Evolutionary conservation across 805 yeast genomes (phyloP).

Genomic region (Danielia oregonensis): DNA sequence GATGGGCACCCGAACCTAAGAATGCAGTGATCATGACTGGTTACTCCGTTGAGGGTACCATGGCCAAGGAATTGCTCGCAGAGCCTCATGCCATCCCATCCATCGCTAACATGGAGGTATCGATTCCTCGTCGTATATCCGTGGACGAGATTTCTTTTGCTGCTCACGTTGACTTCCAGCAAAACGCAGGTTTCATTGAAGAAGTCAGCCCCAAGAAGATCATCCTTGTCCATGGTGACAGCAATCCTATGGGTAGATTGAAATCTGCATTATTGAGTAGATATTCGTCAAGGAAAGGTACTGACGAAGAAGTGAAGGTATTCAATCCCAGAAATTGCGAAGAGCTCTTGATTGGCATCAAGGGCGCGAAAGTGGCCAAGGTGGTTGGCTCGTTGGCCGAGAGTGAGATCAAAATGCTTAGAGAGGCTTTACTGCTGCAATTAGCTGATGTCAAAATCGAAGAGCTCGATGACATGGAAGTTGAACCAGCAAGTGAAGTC

Average conservation of each 20-base stretch:
- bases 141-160: constrained; percentile 97
- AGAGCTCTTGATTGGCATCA: constrained; percentile 68
- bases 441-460: constrained; percentile 39
- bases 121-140: constrained; percentile 80
- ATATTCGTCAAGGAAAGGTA: constrained; percentile 74
- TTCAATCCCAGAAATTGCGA: constrained; percentile 92
- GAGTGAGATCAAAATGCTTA: constrained; percentile 29
- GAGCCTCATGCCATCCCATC: constrained; percentile 93
- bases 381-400: constrained; percentile 55
- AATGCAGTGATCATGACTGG: constrained; percentile 89
- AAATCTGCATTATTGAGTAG: constrained; percentile 89
- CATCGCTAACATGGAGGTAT: constrained; percentile 69
- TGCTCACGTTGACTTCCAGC: constrained; percentile 98
- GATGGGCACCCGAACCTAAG: constrained; percentile 97
- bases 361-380: constrained; percentile 81
- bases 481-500: constrained; percentile 2
- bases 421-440: constrained; percentile 55
- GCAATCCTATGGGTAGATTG: constrained; percentile 97
- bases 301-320: constrained; percentile 86
- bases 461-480: constrained; percentile 18
- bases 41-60: constrained; percentile 96
- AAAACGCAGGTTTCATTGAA: constrained; percentile 88
- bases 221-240: constrained; percentile 94
- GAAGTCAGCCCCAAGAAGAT: constrained; percentile 79
- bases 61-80: constrained; percentile 85